Conservation (phyloP, 1,284 basidiomycete genomes). For the Ceratobasidium sp. region DNA sequence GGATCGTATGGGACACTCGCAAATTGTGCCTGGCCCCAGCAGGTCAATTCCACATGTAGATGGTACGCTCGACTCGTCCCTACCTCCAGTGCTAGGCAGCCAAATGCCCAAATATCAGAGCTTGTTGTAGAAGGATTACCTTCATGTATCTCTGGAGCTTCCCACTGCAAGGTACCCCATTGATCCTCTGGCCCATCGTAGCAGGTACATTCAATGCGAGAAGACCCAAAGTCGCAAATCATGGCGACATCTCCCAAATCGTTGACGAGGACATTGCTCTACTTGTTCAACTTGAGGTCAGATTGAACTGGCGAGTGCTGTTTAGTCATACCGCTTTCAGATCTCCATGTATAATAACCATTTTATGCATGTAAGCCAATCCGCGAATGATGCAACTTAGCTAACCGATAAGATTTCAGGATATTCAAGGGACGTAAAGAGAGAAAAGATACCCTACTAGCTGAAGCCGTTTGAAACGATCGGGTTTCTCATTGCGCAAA, state of each 20-base stretch:
- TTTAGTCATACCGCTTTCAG: slow-evolving; percentile 12
- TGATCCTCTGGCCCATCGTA: neutral
- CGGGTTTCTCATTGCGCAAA: neutral
- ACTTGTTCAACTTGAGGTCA: neutral
- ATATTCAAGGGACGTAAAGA: neutral
- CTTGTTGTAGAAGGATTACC: neutral
- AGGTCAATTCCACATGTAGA: neutral
- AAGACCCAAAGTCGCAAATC: slow-evolving; percentile 41
- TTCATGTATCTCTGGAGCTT: neutral
- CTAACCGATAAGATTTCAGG: neutral
- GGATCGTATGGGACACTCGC: neutral
- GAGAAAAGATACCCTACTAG: neutral
- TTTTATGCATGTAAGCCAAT: neutral
- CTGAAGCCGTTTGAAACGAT: neutral
- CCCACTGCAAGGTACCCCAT: neutral
- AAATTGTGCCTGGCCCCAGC: neutral
- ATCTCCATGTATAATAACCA: slow-evolving; percentile 18
- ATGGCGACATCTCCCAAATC: neutral
- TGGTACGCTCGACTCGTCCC: neutral
- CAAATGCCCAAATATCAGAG: slow-evolving; percentile 36
- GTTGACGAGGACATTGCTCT: slow-evolving; percentile 24
- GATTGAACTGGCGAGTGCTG: neutral
- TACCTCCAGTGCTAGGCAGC: slow-evolving; percentile 32
- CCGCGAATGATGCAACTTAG: slow-evolving; percentile 10
- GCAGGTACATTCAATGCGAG: slow-evolving; percentile 17